Conservation (phyloP, 306 rosid species). For the Quercus engelmannii region DNA sequence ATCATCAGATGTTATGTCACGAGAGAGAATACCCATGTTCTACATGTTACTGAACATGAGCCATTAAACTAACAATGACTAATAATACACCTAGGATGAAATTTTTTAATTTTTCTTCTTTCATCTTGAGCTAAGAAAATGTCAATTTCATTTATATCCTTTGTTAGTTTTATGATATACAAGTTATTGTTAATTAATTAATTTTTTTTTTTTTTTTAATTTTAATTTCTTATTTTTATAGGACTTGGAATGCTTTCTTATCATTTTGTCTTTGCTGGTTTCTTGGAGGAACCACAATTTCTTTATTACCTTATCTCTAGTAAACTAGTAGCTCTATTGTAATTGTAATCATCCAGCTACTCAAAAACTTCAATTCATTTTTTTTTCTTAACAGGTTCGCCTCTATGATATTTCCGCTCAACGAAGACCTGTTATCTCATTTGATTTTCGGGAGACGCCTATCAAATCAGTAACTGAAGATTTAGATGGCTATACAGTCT, state of each 20-base stretch:
- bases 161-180: not conserved
- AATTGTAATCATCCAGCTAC: slow-evolving; percentile 1
- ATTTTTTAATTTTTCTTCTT: not conserved
- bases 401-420: slow-evolving; percentile 92
- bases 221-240: too few relatives aligned
- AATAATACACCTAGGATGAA: not conserved
- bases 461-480: slow-evolving; percentile 81
- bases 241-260: not conserved
- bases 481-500: slow-evolving; percentile 69
- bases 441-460: slow-evolving; percentile 74
- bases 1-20: not conserved
- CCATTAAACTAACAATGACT: too few relatives aligned
- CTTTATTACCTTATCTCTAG: not conserved
- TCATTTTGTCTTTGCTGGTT: not conserved
- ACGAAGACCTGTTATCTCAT: slow-evolving; percentile 79
- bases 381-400: slow-evolving; percentile 54
- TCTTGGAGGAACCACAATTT: not conserved
- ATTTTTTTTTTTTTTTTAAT: not conserved
- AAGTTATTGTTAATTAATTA: not conserved
- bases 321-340: not conserved
- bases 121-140: not conserved
- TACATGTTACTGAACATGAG: not conserved
- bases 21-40: not conserved
- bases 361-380: not conserved
- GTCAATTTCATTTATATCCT: not conserved